Percentiles rank a stretch among this genome's conserved stretches.
These are phyloP conservation scores for Boletellus dicymbophilus DNA, from an alignment of 1,284 basidiomycete genomes.

Conservation along the genomic window DNA sequence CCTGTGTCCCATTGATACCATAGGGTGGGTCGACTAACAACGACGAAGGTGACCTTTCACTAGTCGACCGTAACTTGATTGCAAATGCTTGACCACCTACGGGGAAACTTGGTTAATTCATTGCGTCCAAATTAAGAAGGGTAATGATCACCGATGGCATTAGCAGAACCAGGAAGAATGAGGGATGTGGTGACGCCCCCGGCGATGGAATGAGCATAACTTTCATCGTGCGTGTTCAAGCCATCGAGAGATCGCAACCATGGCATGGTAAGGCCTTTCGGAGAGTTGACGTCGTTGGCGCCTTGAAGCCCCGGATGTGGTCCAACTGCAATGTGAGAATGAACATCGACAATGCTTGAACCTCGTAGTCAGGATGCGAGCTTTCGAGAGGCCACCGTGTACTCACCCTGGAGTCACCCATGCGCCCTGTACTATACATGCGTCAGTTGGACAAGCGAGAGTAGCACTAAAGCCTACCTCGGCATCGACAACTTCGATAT, in stretches of 20 bases:
- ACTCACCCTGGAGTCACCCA: slow-evolving; percentile 50
- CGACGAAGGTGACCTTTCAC: slow-evolving; percentile 43
- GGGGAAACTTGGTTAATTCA: slow-evolving; percentile 18
- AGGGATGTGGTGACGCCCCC: slow-evolving; percentile 72
- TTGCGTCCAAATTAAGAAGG: neutral
- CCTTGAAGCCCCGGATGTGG: slow-evolving; percentile 47
- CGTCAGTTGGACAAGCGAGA: neutral
- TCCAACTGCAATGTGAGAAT: slow-evolving; percentile 63
- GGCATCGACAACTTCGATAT: slow-evolving; percentile 22
- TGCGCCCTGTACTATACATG: slow-evolving; percentile 31
- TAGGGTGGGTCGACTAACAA: slow-evolving; percentile 50
- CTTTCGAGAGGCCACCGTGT: neutral
- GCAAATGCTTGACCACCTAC: slow-evolving; percentile 50
- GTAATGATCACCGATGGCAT: slow-evolving; percentile 50
- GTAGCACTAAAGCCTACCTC: slow-evolving; percentile 16
- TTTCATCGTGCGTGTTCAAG: slow-evolving; percentile 33
- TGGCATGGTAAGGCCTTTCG: slow-evolving; percentile 42
- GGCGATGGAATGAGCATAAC: slow-evolving; percentile 25
- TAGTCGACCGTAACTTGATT: slow-evolving; percentile 49
- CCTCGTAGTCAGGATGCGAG: neutral
- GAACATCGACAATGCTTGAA: slow-evolving; percentile 51
- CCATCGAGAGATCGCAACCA: slow-evolving; percentile 32
- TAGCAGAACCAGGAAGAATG: slow-evolving; percentile 58
- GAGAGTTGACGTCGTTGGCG: slow-evolving; percentile 42
- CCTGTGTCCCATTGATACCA: slow-evolving; percentile 35